phyloP scores from a whole-genome alignment of 2,329 filamentous ascomycete genomes.

The Calonectria naviculata region DNA sequence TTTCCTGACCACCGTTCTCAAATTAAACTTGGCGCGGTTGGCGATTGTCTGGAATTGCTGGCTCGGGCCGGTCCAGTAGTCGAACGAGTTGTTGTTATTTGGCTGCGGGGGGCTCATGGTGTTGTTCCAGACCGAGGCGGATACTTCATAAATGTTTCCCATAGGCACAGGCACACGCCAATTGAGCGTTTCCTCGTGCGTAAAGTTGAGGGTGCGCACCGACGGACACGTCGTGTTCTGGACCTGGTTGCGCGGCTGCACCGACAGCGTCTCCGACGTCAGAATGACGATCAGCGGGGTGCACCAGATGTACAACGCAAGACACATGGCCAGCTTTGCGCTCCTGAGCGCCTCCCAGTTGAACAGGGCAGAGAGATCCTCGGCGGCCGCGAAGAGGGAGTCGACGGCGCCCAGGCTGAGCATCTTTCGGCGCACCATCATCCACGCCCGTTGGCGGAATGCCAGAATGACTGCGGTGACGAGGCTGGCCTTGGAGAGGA shows the following conservation, averaged over 20 bases:
- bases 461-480: constrained; percentile 38
- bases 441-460: constrained; percentile 38
- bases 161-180: constrained; percentile 26
- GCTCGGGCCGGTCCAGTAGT: constrained; percentile 35
- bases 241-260: constrained; percentile 15
- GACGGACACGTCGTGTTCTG: constrained; percentile 31
- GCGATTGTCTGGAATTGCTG: constrained; percentile 32
- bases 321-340: constrained; percentile 38
- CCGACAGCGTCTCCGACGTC: constrained; percentile 38
- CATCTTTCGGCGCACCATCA: constrained; percentile 42
- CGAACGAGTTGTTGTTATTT: constrained; percentile 30
- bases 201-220: constrained; percentile 39
- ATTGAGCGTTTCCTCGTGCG: constrained; percentile 29
- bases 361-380: constrained; percentile 37
- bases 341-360: constrained; percentile 38
- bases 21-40: constrained; percentile 29
- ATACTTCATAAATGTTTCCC: constrained; percentile 26
- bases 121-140: constrained; percentile 34
- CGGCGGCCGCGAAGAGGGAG: constrained; percentile 39
- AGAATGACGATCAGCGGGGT: constrained; percentile 41
- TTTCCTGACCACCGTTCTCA: constrained; percentile 31
- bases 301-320: constrained; percentile 40
- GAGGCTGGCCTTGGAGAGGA: constrained; percentile 40
- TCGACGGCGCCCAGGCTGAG: constrained; percentile 38
- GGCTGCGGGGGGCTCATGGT: constrained; percentile 10